These are phyloP conservation scores for Solanum hybrid DNA, from an alignment of 305 asterid species.

Conservation along the genomic window DNA sequence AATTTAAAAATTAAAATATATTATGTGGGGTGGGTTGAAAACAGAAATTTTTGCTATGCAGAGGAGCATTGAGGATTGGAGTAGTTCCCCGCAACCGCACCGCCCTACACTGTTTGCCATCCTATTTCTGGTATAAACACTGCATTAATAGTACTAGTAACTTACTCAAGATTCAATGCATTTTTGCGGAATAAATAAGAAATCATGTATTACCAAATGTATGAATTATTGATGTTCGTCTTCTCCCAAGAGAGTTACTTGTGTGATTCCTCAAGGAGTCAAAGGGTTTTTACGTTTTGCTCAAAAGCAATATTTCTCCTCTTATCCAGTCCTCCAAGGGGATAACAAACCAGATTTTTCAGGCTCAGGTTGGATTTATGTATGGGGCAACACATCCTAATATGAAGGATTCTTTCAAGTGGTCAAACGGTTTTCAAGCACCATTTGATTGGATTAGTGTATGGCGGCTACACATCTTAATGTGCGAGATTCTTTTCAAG, in stretches of 20 bases:
- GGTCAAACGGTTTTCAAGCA: background rate
- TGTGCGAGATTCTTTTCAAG: background rate
- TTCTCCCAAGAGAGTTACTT: background rate
- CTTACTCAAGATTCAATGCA: background rate
- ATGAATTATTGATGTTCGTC: background rate
- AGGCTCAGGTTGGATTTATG: background rate
- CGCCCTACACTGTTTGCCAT: background rate
- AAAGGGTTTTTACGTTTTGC: background rate
- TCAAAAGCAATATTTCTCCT: background rate
- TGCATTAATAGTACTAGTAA: background rate
- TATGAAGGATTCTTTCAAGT: background rate
- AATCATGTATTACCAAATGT: background rate
- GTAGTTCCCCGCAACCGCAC: background rate
- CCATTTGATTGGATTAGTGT: background rate
- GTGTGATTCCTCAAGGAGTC: background rate
- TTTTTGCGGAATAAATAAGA: background rate
- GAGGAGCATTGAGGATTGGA: background rate
- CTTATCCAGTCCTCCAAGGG: background rate
- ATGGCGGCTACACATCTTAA: background rate
- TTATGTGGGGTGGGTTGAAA: background rate
- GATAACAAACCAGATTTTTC: background rate
- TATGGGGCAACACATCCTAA: background rate
- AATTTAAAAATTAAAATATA: background rate
- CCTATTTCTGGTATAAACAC: background rate
- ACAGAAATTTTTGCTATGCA: background rate